Evolutionary conservation across 2,329 filamentous ascomycete species (phyloP), one percentile per base, ranked within the genome.

Genomic region (Aspergillus vadensis): DNA sequence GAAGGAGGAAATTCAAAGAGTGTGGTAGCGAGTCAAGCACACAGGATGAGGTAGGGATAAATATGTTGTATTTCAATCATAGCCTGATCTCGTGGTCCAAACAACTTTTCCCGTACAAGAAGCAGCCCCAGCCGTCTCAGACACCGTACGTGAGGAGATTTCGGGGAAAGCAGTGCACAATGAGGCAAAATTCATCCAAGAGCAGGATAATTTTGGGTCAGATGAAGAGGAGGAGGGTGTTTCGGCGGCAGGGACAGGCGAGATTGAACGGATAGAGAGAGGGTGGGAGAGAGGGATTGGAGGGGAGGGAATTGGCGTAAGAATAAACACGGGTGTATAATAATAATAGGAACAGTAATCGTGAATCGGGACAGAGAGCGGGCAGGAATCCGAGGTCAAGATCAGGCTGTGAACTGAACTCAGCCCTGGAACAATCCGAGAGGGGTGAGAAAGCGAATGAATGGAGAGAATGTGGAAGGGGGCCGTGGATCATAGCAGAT

Each of bases 401-500:
- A 43, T 41, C 41, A 55, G 44, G 58, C 50, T 48, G 32, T 15
- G 41, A 44, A 44, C 25, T 41, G 25, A 27, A 27, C 25, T 27
- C 41, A 54, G 38, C 39, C 52, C 43, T 39, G 52, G 48, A 27
- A 21, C 36, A 53, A 60, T 38, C 48, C 55, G 51, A 57, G 51
- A 57, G 44, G 58, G 47, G 56, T 15, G 27, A 50, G 19, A 41
- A 41, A 41, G 51, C 25, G 49, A 49, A 54, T 58, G 30, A 43
- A 61, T 51, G 59, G 59, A 52, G 59, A 19, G 59, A 63, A 64
- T 62, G 62, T 51, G 59, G 58, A 59, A 47, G 57, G 59, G 60
- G 63, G 62, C 27, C 62, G 30, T 39, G 55, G 61, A 59, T 41
- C 55, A 63, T 60, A 59, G 58, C 58, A 58, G 61, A 61, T 63